phyloP scores from a whole-genome alignment of 2,329 filamentous ascomycete species.

The Aspergillus thermomutatus region DNA sequence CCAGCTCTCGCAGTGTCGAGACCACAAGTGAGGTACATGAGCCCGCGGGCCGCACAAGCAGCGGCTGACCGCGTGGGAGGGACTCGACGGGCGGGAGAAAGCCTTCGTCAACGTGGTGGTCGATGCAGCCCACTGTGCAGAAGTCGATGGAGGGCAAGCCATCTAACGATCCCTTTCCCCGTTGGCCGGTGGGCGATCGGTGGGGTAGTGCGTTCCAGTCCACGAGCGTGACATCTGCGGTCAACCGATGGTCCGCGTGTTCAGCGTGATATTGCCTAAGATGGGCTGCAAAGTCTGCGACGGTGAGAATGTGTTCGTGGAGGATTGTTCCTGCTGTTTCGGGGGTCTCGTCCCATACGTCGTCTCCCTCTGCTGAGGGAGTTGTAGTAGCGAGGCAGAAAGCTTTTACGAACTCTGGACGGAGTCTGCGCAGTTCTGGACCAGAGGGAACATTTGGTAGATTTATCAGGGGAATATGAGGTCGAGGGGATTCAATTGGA shows the following conservation, averaged over 20 bases:
- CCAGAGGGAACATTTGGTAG: conserved; percentile 46
- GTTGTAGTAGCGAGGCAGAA: conserved; percentile 47
- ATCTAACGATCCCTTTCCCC: conserved; percentile 47
- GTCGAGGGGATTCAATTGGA: conserved; percentile 33
- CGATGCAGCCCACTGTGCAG: conserved; percentile 53
- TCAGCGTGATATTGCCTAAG: conserved; percentile 11
- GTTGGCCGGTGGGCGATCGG: conserved; percentile 43
- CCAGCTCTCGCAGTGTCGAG: conserved; percentile 47
- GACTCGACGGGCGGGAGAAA: conserved; percentile 41
- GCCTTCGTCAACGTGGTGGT: conserved; percentile 61
- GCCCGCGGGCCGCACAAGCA: conserved; percentile 53
- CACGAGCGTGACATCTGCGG: conserved; percentile 35
- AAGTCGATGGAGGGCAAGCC: conserved; percentile 41
- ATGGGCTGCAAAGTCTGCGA: conserved; percentile 34
- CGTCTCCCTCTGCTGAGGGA: conserved; percentile 12
- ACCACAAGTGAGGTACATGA: conserved; percentile 59
- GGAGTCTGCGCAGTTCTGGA: conserved; percentile 49
- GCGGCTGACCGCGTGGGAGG: conserved; percentile 42
- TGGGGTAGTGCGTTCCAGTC: conserved; percentile 46
- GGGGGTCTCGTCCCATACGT: conserved; percentile 22
- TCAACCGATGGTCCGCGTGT: background rate
- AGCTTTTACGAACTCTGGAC: conserved; percentile 58
- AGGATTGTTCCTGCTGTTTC: conserved; percentile 24
- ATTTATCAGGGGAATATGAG: conserved; percentile 58
- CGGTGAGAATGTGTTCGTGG: conserved; percentile 38